Base-by-base conservation (phyloP, 2,329 filamentous ascomycete species). In the Juglanconis oblonga region DNA sequence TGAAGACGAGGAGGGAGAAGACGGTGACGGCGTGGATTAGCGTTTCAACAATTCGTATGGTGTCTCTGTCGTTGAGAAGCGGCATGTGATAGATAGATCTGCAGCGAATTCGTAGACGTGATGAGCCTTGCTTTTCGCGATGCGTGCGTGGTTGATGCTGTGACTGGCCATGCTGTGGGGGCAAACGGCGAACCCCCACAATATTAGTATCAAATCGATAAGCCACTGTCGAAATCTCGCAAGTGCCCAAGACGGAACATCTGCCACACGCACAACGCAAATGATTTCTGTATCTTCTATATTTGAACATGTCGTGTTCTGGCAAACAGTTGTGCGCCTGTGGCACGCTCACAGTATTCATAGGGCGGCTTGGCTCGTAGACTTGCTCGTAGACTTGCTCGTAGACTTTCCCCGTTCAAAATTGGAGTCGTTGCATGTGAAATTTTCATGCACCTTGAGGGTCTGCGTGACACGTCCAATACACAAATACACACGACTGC, bases 1-100 rank as follows among this genome's bases (percentile, higher is more conserved):
- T 0, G 82, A 80, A 0, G 84, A 82, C 0, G 83, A 81, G 1
- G 80, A 79, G 0, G 78, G 80, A 2, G 76, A 74, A 4, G 60
- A 57, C 48, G 68, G 68, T 3, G 68, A 61, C 17, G 62, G 62
- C 50, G 57, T 62, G 47, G 62, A 63, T 17, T 63, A 61, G 54
- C 29, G 44, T 6, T 38, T 13, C 10, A 61, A 51, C 17, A 40
- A 8, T 29, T 36, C 9, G 17, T 31, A n/a, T n/a, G 14, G 32
- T 40, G 40, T 10, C 17, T 36, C 9, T 47, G 40, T 55, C 6
- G 17, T 40, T 9, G 14, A 10, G n/a, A 6, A 8, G 6, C 33
- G 33, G 49, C 49, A 36, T 52, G 35, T 9, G 6, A 52, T n/a
- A n/a, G 33, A 38, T 38, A n/a, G 5, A 11, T 36, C 38, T 52